Evolutionary conservation across 2,329 filamentous ascomycete species (phyloP).

Genomic region (Rutstroemia sydowiana): DNA sequence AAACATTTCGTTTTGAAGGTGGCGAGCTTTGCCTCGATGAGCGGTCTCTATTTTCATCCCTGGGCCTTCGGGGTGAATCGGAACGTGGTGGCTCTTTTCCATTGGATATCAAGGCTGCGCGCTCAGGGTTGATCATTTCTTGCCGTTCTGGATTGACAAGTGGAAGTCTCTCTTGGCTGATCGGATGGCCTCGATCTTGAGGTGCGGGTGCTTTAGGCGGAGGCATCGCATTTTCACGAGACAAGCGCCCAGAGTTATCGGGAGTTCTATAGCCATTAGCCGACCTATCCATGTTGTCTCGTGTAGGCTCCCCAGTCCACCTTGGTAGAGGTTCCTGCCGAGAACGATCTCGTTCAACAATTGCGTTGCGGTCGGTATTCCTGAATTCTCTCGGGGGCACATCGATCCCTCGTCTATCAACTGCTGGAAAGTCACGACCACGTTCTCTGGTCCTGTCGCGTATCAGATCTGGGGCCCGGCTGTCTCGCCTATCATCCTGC

Average conservation of each 20-base stretch:
- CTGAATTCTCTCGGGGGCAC: conserved; percentile 23
- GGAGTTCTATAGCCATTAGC: conserved; percentile 17
- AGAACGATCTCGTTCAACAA: conserved; percentile 22
- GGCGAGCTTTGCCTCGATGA: conserved; percentile 41
- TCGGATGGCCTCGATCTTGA: conserved; percentile 20
- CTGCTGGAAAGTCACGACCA: conserved; percentile 23
- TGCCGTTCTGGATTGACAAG: conserved; percentile 24
- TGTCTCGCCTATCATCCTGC: conserved; percentile 26
- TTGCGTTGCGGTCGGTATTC: conserved; percentile 19
- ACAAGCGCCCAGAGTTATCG: conserved; percentile 24
- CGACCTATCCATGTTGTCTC: conserved; percentile 24
- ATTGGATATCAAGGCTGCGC: conserved; percentile 28
- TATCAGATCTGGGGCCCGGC: conserved; percentile 18
- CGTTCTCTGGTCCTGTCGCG: conserved; percentile 26
- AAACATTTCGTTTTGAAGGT: conserved; percentile 43
- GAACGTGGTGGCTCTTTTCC: conserved; percentile 22
- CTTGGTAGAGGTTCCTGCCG: conserved; percentile 25
- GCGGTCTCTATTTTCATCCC: conserved; percentile 27
- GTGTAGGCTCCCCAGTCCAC: conserved; percentile 25
- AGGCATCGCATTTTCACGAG: conserved; percentile 26
- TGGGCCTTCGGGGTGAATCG: conserved; percentile 26
- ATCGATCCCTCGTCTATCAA: conserved; percentile 25
- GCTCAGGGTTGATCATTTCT: conserved; percentile 29
- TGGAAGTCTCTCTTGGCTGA: conserved; percentile 21
- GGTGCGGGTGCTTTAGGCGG: conserved; percentile 21